These are phyloP conservation scores for Fusarium coffeatum DNA, from an alignment of 2,329 filamentous ascomycete genomes.

Conservation along the genomic window DNA sequence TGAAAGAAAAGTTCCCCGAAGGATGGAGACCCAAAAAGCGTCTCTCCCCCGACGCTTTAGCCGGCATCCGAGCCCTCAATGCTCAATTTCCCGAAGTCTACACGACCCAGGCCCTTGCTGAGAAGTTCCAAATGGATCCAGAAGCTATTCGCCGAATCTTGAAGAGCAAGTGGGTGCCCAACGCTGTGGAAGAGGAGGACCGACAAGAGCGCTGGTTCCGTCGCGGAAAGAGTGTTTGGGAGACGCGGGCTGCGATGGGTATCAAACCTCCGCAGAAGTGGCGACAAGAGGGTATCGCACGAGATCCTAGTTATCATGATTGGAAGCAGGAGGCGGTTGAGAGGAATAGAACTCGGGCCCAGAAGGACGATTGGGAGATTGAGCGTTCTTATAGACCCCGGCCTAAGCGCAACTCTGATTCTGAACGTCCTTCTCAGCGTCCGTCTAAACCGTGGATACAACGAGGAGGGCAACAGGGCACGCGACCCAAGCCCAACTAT, in stretches of 20 bases:
- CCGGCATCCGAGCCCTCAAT: conserved; percentile 88
- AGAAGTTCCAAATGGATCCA: conserved; percentile 85
- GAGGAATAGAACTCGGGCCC: conserved; percentile 48
- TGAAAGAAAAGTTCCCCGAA: conserved; percentile 82
- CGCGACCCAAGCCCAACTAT: neutral
- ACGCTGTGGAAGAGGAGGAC: conserved; percentile 66
- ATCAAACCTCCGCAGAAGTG: conserved; percentile 71
- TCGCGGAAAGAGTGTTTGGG: conserved; percentile 70
- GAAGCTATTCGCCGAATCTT: conserved; percentile 91
- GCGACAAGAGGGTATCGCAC: conserved; percentile 65
- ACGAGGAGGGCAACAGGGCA: neutral
- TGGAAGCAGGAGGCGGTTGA: conserved; percentile 47
- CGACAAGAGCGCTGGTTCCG: conserved; percentile 71
- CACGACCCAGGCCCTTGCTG: conserved; percentile 77
- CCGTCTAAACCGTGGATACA: neutral
- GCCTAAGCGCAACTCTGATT: neutral
- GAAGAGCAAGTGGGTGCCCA: conserved; percentile 79
- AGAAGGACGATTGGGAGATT: conserved; percentile 45
- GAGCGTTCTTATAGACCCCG: conserved; percentile 10
- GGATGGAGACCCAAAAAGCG: conserved; percentile 87
- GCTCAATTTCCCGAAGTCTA: conserved; percentile 80
- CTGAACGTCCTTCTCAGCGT: neutral
- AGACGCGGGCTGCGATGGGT: conserved; percentile 68
- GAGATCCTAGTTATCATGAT: conserved; percentile 58
- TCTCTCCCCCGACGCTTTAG: conserved; percentile 89